Evolutionary conservation across 2,329 filamentous ascomycete genomes (phyloP).

Genomic region (Trichoderma semiorbis): DNA sequence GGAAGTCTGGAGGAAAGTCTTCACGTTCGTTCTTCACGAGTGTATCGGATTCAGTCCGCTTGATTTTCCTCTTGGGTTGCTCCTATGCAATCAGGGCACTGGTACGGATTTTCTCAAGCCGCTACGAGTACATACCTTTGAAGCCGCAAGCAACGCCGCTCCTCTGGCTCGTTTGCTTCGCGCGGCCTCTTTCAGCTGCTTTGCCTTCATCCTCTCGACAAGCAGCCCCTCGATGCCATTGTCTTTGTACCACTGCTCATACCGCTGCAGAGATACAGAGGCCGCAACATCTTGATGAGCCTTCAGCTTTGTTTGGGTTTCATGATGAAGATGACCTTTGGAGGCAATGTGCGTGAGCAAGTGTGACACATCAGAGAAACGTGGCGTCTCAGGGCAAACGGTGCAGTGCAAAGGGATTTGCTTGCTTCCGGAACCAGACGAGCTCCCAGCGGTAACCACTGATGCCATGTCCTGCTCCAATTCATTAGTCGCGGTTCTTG

Average conservation of each 20-base stretch:
- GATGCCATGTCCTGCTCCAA: conserved; percentile 39
- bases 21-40: conserved; percentile 31
- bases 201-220: conserved; percentile 72
- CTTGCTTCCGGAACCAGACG: conserved; percentile 26
- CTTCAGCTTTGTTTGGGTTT: conserved; percentile 76
- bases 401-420: conserved; percentile 71
- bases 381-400: conserved; percentile 75
- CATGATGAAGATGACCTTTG: conserved; percentile 83
- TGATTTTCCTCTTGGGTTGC: conserved; percentile 25
- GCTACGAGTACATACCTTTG: conserved; percentile 24
- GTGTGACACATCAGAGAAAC: conserved; percentile 87
- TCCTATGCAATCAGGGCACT: not conserved
- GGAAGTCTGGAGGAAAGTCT: conserved; percentile 26
- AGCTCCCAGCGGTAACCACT: conserved; percentile 22
- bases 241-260: conserved; percentile 73
- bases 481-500: not conserved
- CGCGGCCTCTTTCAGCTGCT: conserved; percentile 62
- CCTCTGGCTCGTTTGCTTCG: conserved; percentile 47
- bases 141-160: conserved; percentile 18
- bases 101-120: not conserved
- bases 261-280: conserved; percentile 60
- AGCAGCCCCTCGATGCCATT: conserved; percentile 71
- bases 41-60: conserved; percentile 24
- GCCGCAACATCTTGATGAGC: conserved; percentile 65
- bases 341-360: conserved; percentile 88